Conservation (phyloP, 208 protist genomes). For the Trypanosoma boissoni region DNA sequence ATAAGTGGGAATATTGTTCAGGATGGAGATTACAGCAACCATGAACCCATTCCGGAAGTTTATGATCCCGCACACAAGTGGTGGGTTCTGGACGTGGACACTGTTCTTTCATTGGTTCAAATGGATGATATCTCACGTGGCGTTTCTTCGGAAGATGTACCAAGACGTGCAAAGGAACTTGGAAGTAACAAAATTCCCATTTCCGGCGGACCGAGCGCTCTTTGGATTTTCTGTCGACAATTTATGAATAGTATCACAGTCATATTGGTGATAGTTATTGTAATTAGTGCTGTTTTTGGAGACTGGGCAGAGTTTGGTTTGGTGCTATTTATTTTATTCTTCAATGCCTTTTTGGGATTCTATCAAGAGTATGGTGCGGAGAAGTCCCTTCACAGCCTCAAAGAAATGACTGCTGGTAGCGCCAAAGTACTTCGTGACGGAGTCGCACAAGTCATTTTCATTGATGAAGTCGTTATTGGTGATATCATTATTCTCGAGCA, state of each 20-base stretch:
- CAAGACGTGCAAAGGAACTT: slow-evolving; percentile 48
- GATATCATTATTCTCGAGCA: slow-evolving; percentile 93
- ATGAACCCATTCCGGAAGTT: slow-evolving; percentile 46
- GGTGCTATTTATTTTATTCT: slow-evolving; percentile 80
- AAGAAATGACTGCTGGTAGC: slow-evolving; percentile 82
- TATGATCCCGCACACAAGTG: slow-evolving; percentile 68
- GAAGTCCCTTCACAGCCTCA: slow-evolving; percentile 77
- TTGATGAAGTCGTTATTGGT: slow-evolving; percentile 95
- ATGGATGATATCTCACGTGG: slow-evolving; percentile 54
- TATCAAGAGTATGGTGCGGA: slow-evolving; percentile 89
- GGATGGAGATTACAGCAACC: slow-evolving; percentile 29
- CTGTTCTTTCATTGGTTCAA: slow-evolving; percentile 71
- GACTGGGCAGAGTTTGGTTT: slow-evolving; percentile 89
- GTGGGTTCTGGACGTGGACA: slow-evolving; percentile 67
- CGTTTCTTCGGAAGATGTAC: slow-evolving; percentile 41
- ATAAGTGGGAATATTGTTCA: background rate
- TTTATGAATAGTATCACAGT: slow-evolving; percentile 88
- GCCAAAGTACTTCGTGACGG: slow-evolving; percentile 93
- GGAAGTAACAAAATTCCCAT: slow-evolving; percentile 85
- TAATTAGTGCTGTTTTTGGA: slow-evolving; percentile 75
- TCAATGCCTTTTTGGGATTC: slow-evolving; percentile 85
- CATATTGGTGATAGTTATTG: slow-evolving; percentile 76
- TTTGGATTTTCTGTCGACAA: slow-evolving; percentile 60
- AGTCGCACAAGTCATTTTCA: slow-evolving; percentile 79
- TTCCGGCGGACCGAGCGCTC: slow-evolving; percentile 62